Evolutionary conservation across 495 filamentous ascomycete species (phyloP), one percentile per base, ranked within the genome.

Genomic region (Hyaloscypha hepaticicola): DNA sequence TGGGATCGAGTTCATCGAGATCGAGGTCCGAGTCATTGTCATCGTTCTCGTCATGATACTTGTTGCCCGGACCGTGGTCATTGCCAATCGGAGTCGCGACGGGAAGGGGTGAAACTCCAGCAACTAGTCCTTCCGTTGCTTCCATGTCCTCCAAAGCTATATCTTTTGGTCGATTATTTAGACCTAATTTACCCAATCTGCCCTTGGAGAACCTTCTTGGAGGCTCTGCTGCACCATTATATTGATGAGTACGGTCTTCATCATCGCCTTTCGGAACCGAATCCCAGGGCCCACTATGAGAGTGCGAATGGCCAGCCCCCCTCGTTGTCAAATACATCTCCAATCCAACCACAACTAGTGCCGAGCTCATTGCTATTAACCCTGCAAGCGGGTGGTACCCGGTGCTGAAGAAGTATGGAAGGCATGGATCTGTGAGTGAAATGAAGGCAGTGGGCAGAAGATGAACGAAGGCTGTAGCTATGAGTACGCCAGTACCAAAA

Each of bases 381-480:
- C 91, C 91, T 14, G 91, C 85, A 77, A 93, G 88, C 22, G 91
- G 89, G 26, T 81, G 83, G 73, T 92, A 96, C 27, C 82, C 81
- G 51, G 85, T 69, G 69, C 83, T 93, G 83, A 90, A 94, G 67
- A 88, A 85, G 22, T 76, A 72, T 31, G 91, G 90, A 1, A 96
- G 87, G 72, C 91, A 96, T 52, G 88, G 86, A 69, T 94, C 88
- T 24, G 88, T 91, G 33, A 96, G 79, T 8, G 91, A 94, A 45
- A 83, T 75, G 72, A 94, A 94, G 33, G 91, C 91, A 3, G 90
- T 94, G 12, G 91, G 91, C 5, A 96, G 88, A 9, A 88, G 78
- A 74, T 95, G 91, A 27, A 95, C 91, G 71, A 96, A 96, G 50
- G 91, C 91, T n/a, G 91, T 93, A 22, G 91, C 90, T 65, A 95